phyloP scores from a whole-genome alignment of 768 basidiomycete species.

The Boletus sp. region DNA sequence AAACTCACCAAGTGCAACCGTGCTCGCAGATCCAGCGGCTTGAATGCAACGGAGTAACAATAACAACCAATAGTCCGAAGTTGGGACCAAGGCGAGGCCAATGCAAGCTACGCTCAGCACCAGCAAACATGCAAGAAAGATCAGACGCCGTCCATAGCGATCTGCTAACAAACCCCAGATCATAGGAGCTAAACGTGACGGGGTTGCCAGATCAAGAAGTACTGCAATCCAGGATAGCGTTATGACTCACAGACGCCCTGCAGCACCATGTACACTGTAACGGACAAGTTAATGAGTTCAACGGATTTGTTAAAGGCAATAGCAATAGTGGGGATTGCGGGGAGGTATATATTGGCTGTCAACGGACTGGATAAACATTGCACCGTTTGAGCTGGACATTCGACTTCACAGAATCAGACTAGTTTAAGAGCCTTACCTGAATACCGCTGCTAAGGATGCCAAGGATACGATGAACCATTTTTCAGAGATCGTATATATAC shows the following conservation, averaged over 20 bases:
- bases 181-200: slow-evolving; percentile 49
- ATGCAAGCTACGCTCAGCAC: slow-evolving; percentile 67
- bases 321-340: slow-evolving; percentile 70
- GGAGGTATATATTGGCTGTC: slow-evolving; percentile 77
- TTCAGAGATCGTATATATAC: slow-evolving; percentile 51
- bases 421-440: slow-evolving; percentile 44
- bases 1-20: slow-evolving; percentile 62
- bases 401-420: background rate
- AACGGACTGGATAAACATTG: slow-evolving; percentile 47
- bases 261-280: slow-evolving; percentile 60
- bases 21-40: slow-evolving; percentile 76
- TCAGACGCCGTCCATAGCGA: slow-evolving; percentile 58
- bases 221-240: background rate
- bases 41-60: slow-evolving; percentile 80
- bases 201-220: background rate
- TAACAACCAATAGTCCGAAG: slow-evolving; percentile 71
- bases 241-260: slow-evolving; percentile 42
- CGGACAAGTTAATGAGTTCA: slow-evolving; percentile 77
- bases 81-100: slow-evolving; percentile 53
- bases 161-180: slow-evolving; percentile 64
- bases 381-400: background rate
- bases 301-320: slow-evolving; percentile 56
- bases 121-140: slow-evolving; percentile 60
- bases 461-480: slow-evolving; percentile 71
- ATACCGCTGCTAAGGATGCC: slow-evolving; percentile 59